Percentiles rank a stretch among this genome's conserved stretches.
These are phyloP conservation scores for Tolypocladium tundrense DNA, from an alignment of 2,329 filamentous ascomycete genomes.

Conservation along the genomic window DNA sequence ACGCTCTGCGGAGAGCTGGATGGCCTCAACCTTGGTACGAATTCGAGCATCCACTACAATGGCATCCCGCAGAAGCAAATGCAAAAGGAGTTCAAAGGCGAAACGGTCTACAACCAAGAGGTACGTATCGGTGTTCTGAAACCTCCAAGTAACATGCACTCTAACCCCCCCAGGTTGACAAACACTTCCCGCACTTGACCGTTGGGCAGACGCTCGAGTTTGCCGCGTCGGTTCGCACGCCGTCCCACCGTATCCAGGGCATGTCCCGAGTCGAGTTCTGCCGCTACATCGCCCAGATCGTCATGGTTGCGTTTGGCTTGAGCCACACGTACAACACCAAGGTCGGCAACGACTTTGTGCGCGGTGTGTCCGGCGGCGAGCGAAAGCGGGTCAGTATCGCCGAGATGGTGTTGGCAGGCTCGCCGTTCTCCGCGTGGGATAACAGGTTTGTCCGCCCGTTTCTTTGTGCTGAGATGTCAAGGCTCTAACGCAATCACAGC, in stretches of 20 bases:
- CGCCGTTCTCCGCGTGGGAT: conserved; percentile 53
- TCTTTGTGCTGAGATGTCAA: background rate
- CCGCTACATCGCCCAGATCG: conserved; percentile 52
- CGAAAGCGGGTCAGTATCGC: conserved; percentile 74
- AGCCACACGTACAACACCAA: conserved; percentile 63
- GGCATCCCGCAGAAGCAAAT: conserved; percentile 45
- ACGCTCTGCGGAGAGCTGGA: conserved; percentile 49
- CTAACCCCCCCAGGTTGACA: conserved; percentile 38
- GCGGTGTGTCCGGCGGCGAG: conserved; percentile 62
- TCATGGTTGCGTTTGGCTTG: conserved; percentile 63
- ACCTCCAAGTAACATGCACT: fast-evolving
- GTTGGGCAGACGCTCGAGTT: conserved; percentile 67
- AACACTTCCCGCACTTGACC: conserved; percentile 69
- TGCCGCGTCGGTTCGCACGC: conserved; percentile 58
- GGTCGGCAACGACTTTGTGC: conserved; percentile 64
- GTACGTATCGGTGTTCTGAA: conserved; percentile 14
- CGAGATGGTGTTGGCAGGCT: conserved; percentile 59
- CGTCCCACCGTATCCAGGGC: conserved; percentile 51
- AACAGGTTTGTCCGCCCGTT: conserved; percentile 35
- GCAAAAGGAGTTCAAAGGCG: conserved; percentile 51
- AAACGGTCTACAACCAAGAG: conserved; percentile 68
- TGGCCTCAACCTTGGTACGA: conserved; percentile 41
- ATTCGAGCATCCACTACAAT: conserved; percentile 50
- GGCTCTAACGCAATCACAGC: conserved; percentile 11
- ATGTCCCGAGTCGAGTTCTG: conserved; percentile 51